Percentiles rank a stretch among this genome's conserved stretches.
Conservation (phyloP, 192 early-diverging fungal species). For the Coemansia sp. region DNA sequence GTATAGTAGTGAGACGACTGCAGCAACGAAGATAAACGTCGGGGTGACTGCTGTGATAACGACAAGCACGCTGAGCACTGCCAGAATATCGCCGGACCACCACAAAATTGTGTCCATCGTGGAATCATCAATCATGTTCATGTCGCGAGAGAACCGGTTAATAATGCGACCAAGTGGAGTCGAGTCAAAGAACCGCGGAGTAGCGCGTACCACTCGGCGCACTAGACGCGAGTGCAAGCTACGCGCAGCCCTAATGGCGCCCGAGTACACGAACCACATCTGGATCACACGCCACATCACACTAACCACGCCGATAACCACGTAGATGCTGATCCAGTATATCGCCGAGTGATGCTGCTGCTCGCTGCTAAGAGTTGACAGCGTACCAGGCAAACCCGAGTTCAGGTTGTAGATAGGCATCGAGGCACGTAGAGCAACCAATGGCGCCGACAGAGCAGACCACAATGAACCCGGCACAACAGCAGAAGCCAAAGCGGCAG, state of each 20-base stretch:
- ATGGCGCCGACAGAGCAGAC: conserved; percentile 5
- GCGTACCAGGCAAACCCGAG: neutral
- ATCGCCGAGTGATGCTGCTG: conserved; percentile 40
- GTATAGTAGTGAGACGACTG: conserved; percentile 62
- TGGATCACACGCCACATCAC: conserved; percentile 48
- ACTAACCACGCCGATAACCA: conserved; percentile 58
- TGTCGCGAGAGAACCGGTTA: conserved; percentile 87
- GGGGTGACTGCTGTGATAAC: conserved; percentile 69
- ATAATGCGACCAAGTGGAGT: conserved; percentile 86
- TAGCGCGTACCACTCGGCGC: conserved; percentile 63
- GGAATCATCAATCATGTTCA: conserved; percentile 74
- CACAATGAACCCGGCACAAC: neutral
- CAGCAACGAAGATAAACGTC: conserved; percentile 69
- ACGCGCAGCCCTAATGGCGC: conserved; percentile 62
- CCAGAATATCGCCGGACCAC: conserved; percentile 59
- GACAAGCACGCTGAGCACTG: conserved; percentile 59
- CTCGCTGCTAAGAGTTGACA: neutral
- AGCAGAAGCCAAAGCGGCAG: neutral
- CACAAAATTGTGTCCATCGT: conserved; percentile 59
- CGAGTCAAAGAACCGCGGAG: conserved; percentile 84
- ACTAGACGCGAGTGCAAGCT: conserved; percentile 63
- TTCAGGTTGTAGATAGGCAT: neutral
- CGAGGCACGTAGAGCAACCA: neutral
- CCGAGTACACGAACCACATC: conserved; percentile 54
- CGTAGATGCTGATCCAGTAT: conserved; percentile 71